Evolutionary conservation across 345 rosid genomes (phyloP).

Genomic region (Durio zibethinus): DNA sequence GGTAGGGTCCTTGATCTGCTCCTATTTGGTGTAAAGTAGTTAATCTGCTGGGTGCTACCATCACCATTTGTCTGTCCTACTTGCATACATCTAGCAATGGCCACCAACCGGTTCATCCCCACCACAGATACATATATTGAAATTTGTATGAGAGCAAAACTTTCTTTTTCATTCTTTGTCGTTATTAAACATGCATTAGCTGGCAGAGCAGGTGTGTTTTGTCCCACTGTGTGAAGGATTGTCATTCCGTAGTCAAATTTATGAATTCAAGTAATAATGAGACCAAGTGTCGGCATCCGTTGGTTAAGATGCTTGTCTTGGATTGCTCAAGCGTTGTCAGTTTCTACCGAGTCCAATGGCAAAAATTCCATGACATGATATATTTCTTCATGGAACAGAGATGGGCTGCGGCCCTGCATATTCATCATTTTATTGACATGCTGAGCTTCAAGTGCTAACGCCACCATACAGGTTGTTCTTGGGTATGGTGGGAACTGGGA

Average conservation of each 20-base stretch:
- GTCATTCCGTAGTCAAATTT: not conserved
- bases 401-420: not conserved
- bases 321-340: not conserved
- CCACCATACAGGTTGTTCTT: too few species aligned
- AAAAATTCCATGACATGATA: not conserved
- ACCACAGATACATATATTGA: conserved; percentile 19
- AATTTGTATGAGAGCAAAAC: not conserved
- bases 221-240: not conserved
- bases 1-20: conserved; percentile 27
- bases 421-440: not conserved
- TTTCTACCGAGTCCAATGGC: not conserved
- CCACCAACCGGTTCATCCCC: conserved; percentile 32
- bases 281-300: conserved; percentile 11
- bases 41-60: conserved; percentile 19
- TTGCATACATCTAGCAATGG: not conserved
- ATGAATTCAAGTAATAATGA: not conserved
- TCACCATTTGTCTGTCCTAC: conserved; percentile 26
- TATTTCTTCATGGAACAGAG: not conserved
- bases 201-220: conserved; percentile 34
- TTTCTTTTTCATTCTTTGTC: conserved; percentile 19
- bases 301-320: conserved; percentile 13
- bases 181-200: conserved; percentile 30
- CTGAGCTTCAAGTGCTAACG: too few species aligned
- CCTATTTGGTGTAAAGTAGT: conserved; percentile 30
- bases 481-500: too few species aligned